Evolutionary conservation across 495 filamentous ascomycete species (phyloP).

Genomic region (Penicillium riverlandense): DNA sequence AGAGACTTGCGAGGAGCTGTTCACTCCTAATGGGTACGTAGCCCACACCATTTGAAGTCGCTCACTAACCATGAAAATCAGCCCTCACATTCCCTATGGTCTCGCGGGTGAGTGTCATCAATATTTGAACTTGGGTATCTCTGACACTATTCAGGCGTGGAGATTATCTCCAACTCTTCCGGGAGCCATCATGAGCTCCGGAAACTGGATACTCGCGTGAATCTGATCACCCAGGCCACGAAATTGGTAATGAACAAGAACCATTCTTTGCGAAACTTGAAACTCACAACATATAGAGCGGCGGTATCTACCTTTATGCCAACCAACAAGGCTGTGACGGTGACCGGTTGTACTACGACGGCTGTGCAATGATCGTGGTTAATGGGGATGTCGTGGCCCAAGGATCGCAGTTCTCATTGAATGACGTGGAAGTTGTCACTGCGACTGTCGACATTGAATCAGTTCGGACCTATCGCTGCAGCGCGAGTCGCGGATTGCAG

Average conservation of each 20-base stretch:
- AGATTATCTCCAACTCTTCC: conserved; percentile 72
- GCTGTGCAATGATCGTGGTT: conserved; percentile 70
- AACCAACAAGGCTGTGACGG: conserved; percentile 74
- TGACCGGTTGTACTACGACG: conserved; percentile 60
- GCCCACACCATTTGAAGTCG: no score
- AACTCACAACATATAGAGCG: conserved; percentile 30
- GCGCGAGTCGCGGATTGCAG: conserved; percentile 32
- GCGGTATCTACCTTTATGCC: conserved; percentile 71
- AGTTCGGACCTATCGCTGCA: conserved; percentile 30
- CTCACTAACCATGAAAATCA: conserved; percentile 5
- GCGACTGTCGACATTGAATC: conserved; percentile 65
- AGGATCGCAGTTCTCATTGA: conserved; percentile 65
- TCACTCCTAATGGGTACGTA: conserved; percentile 53
- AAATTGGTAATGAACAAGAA: conserved; percentile 35
- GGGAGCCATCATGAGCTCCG: conserved; percentile 66
- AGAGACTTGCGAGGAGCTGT: conserved; percentile 78
- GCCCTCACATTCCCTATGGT: conserved; percentile 29
- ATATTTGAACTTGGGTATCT: background rate
- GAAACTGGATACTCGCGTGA: conserved; percentile 68
- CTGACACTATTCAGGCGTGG: conserved; percentile 39
- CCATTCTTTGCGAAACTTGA: background rate
- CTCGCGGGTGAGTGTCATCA: conserved; percentile 19
- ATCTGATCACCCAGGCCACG: conserved; percentile 72
- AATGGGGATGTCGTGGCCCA: conserved; percentile 69
- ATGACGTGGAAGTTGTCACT: conserved; percentile 78